A percentile compares a stretch with the other conserved stretches of the same genome.
phyloP scores from a whole-genome alignment of 306 rosid genomes.

The Gillenia trifoliata region DNA sequence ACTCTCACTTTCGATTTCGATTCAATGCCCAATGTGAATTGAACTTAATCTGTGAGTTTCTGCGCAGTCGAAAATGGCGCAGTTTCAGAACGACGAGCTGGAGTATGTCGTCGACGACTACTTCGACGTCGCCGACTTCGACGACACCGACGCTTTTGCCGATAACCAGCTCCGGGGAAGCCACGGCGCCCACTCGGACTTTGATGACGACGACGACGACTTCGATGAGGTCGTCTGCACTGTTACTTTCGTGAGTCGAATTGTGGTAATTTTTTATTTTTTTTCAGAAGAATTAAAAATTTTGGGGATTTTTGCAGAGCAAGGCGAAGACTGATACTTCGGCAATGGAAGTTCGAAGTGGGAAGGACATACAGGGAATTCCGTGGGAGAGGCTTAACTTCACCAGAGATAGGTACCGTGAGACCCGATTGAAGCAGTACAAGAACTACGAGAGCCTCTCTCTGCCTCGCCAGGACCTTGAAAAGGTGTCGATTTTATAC shows the following conservation, averaged over 20 bases:
- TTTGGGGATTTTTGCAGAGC: conserved; percentile 29
- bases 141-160: conserved; percentile 26
- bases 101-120: conserved; percentile 46
- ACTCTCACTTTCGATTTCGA: not conserved
- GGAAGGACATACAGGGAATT: conserved; percentile 89
- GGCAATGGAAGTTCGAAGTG: conserved; percentile 71
- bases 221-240: conserved; percentile 34
- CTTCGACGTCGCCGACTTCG: conserved; percentile 43
- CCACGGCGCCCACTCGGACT: conserved; percentile 41
- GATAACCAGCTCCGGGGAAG: conserved; percentile 15
- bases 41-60: not conserved
- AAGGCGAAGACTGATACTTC: conserved; percentile 69
- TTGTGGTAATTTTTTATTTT: not conserved
- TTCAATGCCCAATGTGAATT: not conserved
- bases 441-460: conserved; percentile 71
- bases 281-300: not conserved
- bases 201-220: conserved; percentile 53
- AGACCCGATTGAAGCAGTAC: conserved; percentile 70
- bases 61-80: conserved; percentile 44
- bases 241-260: not conserved
- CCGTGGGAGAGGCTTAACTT: conserved; percentile 88
- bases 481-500: conserved; percentile 37
- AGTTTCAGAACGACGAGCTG: conserved; percentile 64
- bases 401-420: conserved; percentile 68
- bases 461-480: conserved; percentile 44